phyloP scores from a whole-genome alignment of 2,329 filamentous ascomycete species.

The Dactylellina haptotyla region DNA sequence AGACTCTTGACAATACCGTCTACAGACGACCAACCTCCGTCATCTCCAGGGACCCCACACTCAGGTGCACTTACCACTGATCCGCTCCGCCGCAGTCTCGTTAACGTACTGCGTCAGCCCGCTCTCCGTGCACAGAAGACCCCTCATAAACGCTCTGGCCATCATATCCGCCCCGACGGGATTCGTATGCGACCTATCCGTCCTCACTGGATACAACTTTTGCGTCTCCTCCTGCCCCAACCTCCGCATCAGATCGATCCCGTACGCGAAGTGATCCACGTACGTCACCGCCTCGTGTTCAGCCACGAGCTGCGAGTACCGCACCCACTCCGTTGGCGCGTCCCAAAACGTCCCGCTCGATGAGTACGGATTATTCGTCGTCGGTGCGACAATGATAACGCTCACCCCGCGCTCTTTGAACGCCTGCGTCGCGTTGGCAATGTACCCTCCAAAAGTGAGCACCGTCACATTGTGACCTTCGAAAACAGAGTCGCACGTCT shows the following conservation, averaged over 20 bases:
- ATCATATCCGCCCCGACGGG: conserved; percentile 22
- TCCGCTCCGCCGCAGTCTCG: conserved; percentile 11
- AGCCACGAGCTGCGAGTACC: conserved; percentile 14
- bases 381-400: conserved; percentile 32
- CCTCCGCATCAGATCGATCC: conserved; percentile 17
- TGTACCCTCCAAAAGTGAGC: conserved; percentile 23
- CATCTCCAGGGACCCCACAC: no score
- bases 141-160: conserved; percentile 29
- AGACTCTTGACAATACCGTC: no score
- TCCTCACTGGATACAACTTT: conserved; percentile 18
- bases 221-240: conserved; percentile 21
- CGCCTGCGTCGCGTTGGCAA: conserved; percentile 12
- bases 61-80: conserved; percentile 13
- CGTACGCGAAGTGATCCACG: conserved; percentile 34
- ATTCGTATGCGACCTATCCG: conserved; percentile 34
- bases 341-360: conserved; percentile 1
- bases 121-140: conserved; percentile 18
- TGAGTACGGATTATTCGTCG: conserved; percentile 20
- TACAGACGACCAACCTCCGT: no score
- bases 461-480: conserved; percentile 13
- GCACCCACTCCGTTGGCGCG: conserved; percentile 25
- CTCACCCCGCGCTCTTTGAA: conserved; percentile 6
- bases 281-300: not conserved
- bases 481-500: conserved; percentile 13
- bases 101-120: conserved; percentile 13